Percentiles rank a stretch among this genome's conserved stretches.
These are phyloP conservation scores for Chrysoporthe austroafricana DNA, from an alignment of 2,329 filamentous ascomycete genomes.

Conservation along the genomic window DNA sequence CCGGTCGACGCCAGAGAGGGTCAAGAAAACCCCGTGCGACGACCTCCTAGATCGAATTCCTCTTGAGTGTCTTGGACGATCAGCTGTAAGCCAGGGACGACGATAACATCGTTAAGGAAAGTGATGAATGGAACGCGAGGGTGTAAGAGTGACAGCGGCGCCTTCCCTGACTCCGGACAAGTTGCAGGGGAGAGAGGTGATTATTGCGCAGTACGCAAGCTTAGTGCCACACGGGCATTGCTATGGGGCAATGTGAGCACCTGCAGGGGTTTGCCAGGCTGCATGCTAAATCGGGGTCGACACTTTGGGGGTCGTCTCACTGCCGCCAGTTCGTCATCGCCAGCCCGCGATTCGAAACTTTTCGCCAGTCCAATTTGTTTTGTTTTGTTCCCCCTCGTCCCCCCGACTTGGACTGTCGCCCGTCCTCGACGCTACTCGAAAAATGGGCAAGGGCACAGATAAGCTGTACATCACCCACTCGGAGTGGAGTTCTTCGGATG, in stretches of 20 bases:
- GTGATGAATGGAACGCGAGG: slow-evolving; percentile 9
- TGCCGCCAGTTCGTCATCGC: slow-evolving; percentile 20
- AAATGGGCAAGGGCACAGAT: slow-evolving; percentile 59
- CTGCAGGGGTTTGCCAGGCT: slow-evolving; percentile 20
- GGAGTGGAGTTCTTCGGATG: slow-evolving; percentile 92
- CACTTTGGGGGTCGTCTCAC: slow-evolving; percentile 7
- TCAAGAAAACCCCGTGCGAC: background rate
- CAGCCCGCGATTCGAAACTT: background rate
- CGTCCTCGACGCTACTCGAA: background rate
- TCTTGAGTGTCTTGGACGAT: background rate
- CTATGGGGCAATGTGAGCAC: slow-evolving; percentile 1
- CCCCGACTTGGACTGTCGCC: background rate
- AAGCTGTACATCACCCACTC: slow-evolving; percentile 86
- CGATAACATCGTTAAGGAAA: slow-evolving; percentile 6
- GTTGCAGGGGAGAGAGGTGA: slow-evolving; percentile 22
- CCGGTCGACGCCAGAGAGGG: background rate
- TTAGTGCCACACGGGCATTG: slow-evolving; percentile 22
- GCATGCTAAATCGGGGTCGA: slow-evolving; percentile 23
- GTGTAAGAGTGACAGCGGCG: slow-evolving; percentile 6
- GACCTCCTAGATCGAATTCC: background rate
- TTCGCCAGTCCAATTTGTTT: background rate
- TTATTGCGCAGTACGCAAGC: slow-evolving; percentile 23
- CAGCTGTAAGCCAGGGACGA: background rate
- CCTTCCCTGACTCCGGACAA: slow-evolving; percentile 26
- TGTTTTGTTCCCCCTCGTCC: background rate